phyloP scores from a whole-genome alignment of 1,139 yeast genomes.

The Hyphopichia pseudoburtonii region DNA sequence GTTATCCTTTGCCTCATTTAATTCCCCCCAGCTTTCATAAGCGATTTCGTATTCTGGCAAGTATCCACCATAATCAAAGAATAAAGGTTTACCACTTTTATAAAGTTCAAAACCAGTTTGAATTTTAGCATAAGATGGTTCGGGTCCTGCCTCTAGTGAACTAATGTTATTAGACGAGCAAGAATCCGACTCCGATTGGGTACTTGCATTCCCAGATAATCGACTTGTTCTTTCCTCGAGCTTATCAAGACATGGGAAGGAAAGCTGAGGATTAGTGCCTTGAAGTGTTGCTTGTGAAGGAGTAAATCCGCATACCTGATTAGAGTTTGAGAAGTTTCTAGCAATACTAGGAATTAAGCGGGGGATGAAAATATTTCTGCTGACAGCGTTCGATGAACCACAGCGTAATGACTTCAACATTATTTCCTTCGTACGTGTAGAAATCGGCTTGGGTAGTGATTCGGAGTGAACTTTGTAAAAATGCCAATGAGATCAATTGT shows the following conservation, averaged over 20 bases:
- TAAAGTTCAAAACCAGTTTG: constrained; percentile 66
- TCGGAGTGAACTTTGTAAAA: no score
- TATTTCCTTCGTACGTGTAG: no score
- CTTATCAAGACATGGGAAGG: constrained; percentile 85
- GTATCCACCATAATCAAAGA: constrained; percentile 79
- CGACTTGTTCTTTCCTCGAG: constrained; percentile 60
- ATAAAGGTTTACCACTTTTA: constrained; percentile 56
- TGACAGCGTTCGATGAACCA: no score
- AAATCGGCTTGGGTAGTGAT: no score
- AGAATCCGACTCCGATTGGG: constrained; percentile 10
- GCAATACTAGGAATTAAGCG: no score
- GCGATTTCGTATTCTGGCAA: constrained; percentile 78
- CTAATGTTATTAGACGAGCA: constrained; percentile 22
- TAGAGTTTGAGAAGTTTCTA: no score
- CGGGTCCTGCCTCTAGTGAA: constrained; percentile 72
- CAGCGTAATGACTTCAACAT: no score
- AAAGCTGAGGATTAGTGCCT: constrained; percentile 60
- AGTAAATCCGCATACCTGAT: no score
- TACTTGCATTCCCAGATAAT: constrained; percentile 21
- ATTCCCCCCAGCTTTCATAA: constrained; percentile 86
- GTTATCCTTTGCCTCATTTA: constrained; percentile 63
- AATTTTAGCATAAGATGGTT: constrained; percentile 76
- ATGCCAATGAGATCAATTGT: no score
- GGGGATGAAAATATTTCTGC: no score
- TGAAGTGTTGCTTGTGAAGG: no score